Base-by-base conservation (phyloP, 345 rosid genomes). In the Geranium rotundifolium region DNA sequence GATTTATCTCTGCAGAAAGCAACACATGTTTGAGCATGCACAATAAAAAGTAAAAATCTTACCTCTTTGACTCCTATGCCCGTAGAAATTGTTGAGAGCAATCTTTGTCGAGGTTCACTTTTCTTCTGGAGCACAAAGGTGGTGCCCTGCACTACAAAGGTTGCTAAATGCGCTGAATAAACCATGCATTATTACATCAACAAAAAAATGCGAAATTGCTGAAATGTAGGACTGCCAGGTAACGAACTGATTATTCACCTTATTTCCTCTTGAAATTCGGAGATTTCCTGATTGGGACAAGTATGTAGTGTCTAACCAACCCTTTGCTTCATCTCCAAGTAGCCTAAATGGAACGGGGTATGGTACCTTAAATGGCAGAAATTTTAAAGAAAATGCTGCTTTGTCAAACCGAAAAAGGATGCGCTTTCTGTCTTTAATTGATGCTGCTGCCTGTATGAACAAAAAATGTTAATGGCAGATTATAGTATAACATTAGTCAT, bases 281-380 rank as follows among this genome's bases (percentile, higher is more conserved):
- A 89, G 85, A 71, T 89, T 87, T 34, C 99, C 97, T 0, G 95
- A 84, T 34, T 78, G 81, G 3, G 99, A 89, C 79, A 92, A 69
- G 65, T 89, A 89, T 0, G 97, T 84, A 2, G 79, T 89, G 71
- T 93, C 99, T 64, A 85, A 67, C 97, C 99, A 93, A 39, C 99
- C 96, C 72, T 84, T 90, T 20, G 91, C 97, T 69, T 93, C 99
- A 80, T 93, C 91, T 66, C 99, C 99, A 61, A 93, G 97, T 73
- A 93, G 89, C 77, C 77, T 76, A 73, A 92, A 92, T 56, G 98
- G 98, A 58, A 92, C 95, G 15, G 95, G 98, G 71, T 92, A 92
- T 60, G 98, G 98, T 64, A 92, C 88, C 76, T 85, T 85, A 63
- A 92, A 85, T 0, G 98, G 98, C 61, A 92, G 76, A n/a, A 89